Evolutionary conservation across 768 basidiomycete genomes (phyloP).

Genomic region (Lactarius akahatsu): DNA sequence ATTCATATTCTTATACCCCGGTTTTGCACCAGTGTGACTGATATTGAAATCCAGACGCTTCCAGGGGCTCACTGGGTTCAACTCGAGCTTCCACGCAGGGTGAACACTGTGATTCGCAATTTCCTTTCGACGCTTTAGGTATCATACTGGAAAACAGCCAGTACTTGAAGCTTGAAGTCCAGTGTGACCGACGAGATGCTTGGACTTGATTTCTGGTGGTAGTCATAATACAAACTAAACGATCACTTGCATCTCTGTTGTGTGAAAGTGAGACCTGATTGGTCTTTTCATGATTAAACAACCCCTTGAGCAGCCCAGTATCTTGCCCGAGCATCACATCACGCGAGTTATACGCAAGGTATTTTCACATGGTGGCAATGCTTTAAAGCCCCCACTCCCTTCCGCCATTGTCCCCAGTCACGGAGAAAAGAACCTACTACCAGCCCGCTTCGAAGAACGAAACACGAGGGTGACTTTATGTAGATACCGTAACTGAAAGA

Average conservation of each 20-base stretch:
- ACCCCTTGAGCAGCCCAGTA: no score
- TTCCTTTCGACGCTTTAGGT: conserved; percentile 45
- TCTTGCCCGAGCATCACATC: no score
- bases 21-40: background rate
- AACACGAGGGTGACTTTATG: no score
- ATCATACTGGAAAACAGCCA: background rate
- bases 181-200: background rate
- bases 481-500: no score
- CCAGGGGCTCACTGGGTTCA: conserved; percentile 67
- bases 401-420: no score
- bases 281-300: background rate
- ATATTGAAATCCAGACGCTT: conserved; percentile 41
- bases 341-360: no score
- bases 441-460: no score
- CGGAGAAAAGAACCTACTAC: no score
- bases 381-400: no score
- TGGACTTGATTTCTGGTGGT: background rate
- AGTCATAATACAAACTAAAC: background rate
- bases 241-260: background rate
- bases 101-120: conserved; percentile 50
- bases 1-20: background rate
- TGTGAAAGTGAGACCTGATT: background rate
- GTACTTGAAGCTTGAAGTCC: no score
- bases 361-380: no score
- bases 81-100: conserved; percentile 54